Evolutionary conservation across 192 early-diverging fungal genomes (phyloP).

Genomic region (Gonapodya sp.): DNA sequence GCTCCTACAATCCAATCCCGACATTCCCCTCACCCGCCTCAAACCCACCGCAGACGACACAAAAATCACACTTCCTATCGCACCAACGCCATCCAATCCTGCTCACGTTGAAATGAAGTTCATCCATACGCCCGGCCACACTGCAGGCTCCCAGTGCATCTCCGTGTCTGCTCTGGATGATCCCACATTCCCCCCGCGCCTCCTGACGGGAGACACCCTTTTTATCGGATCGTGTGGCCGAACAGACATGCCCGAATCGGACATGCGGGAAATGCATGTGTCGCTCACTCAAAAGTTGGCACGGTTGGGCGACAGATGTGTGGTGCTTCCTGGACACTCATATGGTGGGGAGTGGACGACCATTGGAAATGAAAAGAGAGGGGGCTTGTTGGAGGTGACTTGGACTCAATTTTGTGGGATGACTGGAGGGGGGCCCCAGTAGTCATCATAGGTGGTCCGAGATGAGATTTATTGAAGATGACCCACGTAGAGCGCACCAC

Average conservation of each 20-base stretch:
- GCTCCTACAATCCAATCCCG: conserved; percentile 58
- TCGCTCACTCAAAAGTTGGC: conserved; percentile 57
- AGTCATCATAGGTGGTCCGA: no score
- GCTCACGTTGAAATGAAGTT: conserved; percentile 47
- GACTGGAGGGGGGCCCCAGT: no score
- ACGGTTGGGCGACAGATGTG: conserved; percentile 43
- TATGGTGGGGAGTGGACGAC: conserved; percentile 79
- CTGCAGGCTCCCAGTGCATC: conserved; percentile 76
- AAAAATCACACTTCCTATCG: conserved; percentile 28
- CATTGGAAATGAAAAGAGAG: conserved; percentile 48
- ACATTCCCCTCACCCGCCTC: conserved; percentile 40
- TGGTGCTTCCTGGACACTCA: conserved; percentile 84
- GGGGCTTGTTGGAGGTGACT: conserved; percentile 30
- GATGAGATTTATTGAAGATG: no score
- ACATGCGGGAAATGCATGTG: conserved; percentile 50
- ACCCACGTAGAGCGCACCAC: no score
- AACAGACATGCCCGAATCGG: conserved; percentile 71
- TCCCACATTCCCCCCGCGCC: conserved; percentile 19
- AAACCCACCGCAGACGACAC: conserved; percentile 49
- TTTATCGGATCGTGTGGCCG: conserved; percentile 72
- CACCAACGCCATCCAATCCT: conserved; percentile 24
- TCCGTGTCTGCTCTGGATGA: conserved; percentile 49
- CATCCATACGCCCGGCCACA: conserved; percentile 90
- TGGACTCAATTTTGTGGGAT: conserved; percentile 14
- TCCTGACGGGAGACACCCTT: conserved; percentile 83